phyloP scores from a whole-genome alignment of 371 early-diverging fungal species.

The Chytridiales sp. region DNA sequence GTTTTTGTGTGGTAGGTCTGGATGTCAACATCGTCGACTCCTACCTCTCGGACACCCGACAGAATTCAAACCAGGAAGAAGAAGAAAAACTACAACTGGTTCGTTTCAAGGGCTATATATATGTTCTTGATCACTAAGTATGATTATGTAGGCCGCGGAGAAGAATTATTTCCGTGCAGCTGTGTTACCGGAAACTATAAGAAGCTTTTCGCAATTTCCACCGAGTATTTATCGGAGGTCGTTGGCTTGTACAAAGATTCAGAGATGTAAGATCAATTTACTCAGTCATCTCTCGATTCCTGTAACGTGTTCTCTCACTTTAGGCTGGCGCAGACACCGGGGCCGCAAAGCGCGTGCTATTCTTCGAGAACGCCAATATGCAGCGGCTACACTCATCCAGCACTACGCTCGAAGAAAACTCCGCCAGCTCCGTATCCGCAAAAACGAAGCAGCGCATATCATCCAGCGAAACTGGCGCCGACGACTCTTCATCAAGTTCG shows the following conservation, averaged over 20 bases:
- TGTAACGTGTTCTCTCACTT: neutral
- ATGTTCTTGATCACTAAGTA: neutral
- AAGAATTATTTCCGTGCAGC: slow-evolving; percentile 42
- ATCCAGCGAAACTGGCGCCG: slow-evolving; percentile 54
- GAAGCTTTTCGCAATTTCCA: slow-evolving; percentile 55
- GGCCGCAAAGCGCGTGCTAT: slow-evolving; percentile 40
- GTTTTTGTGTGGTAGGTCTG: neutral
- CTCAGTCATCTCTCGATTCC: neutral
- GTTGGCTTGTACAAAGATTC: slow-evolving; percentile 49
- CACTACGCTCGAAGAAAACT: slow-evolving; percentile 48
- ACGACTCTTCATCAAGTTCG: slow-evolving; percentile 45
- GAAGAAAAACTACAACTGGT: slow-evolving; percentile 47
- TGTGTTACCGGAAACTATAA: slow-evolving; percentile 30
- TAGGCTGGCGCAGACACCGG: slow-evolving; percentile 45
- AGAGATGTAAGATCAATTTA: slow-evolving; percentile 33
- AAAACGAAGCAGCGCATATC: slow-evolving; percentile 46
- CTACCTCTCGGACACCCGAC: slow-evolving; percentile 17
- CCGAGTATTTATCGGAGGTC: slow-evolving; percentile 53
- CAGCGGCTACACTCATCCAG: slow-evolving; percentile 52
- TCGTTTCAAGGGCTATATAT: neutral
- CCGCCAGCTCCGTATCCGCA: slow-evolving; percentile 33
- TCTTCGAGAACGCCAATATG: slow-evolving; percentile 41
- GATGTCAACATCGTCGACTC: slow-evolving; percentile 5
- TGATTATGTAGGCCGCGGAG: slow-evolving; percentile 38
- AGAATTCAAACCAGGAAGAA: slow-evolving; percentile 38